Evolutionary conservation across 345 rosid species (phyloP).

Genomic region (rapeseed (Brassica napus)): Da-Ae NC_063446.1:62073001-62073500

Average conservation of each 20-base stretch:
- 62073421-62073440: constrained; percentile 92
- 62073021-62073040: constrained; percentile 79
- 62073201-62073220: constrained; percentile 53
- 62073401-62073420: constrained; percentile 73
- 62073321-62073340: constrained; percentile 77
- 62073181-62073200: constrained; percentile 62
- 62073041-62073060: constrained; percentile 83
- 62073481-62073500: constrained; percentile 79
- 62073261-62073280: constrained; percentile 81
- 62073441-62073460: constrained; percentile 90
- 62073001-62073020: constrained; percentile 80
- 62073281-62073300: constrained; percentile 68
- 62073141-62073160: constrained; percentile 78
- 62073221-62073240: constrained; percentile 69
- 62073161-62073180: constrained; percentile 77
- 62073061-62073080: constrained; percentile 64
- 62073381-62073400: constrained; percentile 84
- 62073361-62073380: constrained; percentile 57
- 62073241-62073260: constrained; percentile 66
- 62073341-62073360: constrained; percentile 49
- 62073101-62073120: constrained; percentile 67
- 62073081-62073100: constrained; percentile 71
- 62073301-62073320: constrained; percentile 78
- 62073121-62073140: constrained; percentile 70
- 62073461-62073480: constrained; percentile 85